Evolutionary conservation across 768 basidiomycete species (phyloP), one percentile per base, ranked within the genome.

Genomic region (Termitomyces sp.): DNA sequence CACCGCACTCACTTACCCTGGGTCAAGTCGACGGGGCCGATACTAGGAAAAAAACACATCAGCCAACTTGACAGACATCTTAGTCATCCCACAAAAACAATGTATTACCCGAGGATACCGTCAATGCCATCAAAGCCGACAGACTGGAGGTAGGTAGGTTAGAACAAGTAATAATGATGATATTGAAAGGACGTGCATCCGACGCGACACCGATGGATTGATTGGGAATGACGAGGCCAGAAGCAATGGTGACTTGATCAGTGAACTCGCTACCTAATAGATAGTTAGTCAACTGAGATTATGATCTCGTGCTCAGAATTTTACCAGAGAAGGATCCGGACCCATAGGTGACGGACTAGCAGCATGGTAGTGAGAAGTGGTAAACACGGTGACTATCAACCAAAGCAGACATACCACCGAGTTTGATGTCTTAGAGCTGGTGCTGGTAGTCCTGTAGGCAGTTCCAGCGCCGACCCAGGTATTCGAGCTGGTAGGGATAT

Each of bases 161-260:
- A 50, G 23, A 6, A 25, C 12, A 41, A n/a, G 14, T 47, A 9
- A 16, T 8, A 2, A n/a, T 34, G 32, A 52, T 17, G 23, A 27
- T 2, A 21, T 17, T 21, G 4, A 37, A 25, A 40, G 29, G 2
- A 34, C 60, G 34, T 32, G 71, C 73, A 0, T 14, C 62, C 2
- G 72, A 66, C 12, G 87, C 84, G 51, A 83, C 85, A 63, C 87
- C 87, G 49, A 89, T 86, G n/a, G 84, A 86, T 63, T 89, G 87
- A 6, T 65, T 53, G 12, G 70, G 55, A 52, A 89, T 80, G 45
- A 75, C 73, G 19, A 87, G 76, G 21, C 76, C 78, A 25, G 67
- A 49, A 16, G 76, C 75, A 51, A 89, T 69, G 0, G 78, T 76
- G 44, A 89, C 83, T 4, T 71, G 72, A 66, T 89, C 87, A 17